phyloP scores from a whole-genome alignment of 495 filamentous ascomycete species.

The Penicillium turbatum region DNA sequence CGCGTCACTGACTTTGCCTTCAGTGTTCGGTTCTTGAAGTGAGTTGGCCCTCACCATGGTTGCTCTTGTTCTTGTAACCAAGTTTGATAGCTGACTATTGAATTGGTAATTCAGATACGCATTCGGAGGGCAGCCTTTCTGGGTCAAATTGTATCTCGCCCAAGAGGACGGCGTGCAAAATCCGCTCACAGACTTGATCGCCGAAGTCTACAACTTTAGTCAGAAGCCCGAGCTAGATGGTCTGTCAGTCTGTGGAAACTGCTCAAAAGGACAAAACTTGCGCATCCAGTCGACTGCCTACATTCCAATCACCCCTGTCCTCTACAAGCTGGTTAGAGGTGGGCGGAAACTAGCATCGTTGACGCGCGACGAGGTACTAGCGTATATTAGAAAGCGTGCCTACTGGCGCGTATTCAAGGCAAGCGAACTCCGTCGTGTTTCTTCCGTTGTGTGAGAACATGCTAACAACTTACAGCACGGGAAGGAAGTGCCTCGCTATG shows the following conservation, averaged over 20 bases:
- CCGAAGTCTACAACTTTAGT: constrained; percentile 13
- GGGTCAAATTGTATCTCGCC: constrained; percentile 8
- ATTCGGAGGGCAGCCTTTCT: constrained; percentile 10
- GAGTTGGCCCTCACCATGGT: neutral
- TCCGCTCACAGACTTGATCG: constrained; percentile 3
- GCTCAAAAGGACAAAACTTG: neutral
- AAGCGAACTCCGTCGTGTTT: neutral
- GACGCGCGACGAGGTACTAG: constrained; percentile 1
- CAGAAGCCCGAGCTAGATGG: constrained; percentile 6
- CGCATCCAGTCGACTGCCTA: constrained; percentile 4
- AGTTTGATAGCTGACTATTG: neutral
- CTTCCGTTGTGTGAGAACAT: neutral
- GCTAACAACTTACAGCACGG: neutral
- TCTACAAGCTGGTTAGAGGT: constrained; percentile 5
- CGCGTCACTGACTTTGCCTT: constrained; percentile 7
- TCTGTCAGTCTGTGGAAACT: constrained; percentile 1
- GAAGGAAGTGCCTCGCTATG: constrained; percentile 6
- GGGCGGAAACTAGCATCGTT: constrained; percentile 1
- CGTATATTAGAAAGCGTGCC: neutral
- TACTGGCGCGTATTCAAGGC: constrained; percentile 13
- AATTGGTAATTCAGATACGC: constrained; percentile 2
- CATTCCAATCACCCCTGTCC: constrained; percentile 6
- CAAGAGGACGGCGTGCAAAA: constrained; percentile 5
- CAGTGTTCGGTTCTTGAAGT: constrained; percentile 10
- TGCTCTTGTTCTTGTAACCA: neutral